These are phyloP conservation scores for Leishmania braziliensis DNA, from an alignment of 208 protist genomes.

Conservation along the genomic window DNA sequence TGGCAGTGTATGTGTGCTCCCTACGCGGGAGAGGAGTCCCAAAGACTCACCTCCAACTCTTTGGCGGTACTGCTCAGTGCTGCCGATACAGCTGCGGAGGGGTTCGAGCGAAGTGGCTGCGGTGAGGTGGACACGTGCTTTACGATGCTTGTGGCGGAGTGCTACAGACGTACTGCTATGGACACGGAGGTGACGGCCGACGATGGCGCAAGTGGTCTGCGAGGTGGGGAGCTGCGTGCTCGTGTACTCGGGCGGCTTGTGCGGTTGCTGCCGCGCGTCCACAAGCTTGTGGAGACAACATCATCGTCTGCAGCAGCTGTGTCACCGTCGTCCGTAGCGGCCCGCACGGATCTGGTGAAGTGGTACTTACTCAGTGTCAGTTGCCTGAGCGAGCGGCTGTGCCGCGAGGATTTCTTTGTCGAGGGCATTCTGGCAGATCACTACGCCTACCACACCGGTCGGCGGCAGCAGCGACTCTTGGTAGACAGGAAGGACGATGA, in stretches of 20 bases:
- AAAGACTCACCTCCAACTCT: constrained; percentile 23
- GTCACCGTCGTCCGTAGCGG: constrained; percentile 2
- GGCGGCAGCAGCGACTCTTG: not conserved
- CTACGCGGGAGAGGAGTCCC: constrained; percentile 20
- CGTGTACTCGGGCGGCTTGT: constrained; percentile 38
- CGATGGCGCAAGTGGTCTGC: constrained; percentile 15
- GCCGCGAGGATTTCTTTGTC: constrained; percentile 38
- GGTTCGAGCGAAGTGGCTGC: not conserved
- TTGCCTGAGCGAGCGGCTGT: constrained; percentile 42
- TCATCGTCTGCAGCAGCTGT: not conserved
- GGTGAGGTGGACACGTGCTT: constrained; percentile 1
- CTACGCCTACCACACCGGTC: constrained; percentile 34
- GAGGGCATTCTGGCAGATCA: constrained; percentile 46
- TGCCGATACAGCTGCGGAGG: not conserved
- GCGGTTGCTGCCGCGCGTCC: constrained; percentile 36
- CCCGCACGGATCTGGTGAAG: constrained; percentile 22
- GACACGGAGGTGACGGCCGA: constrained; percentile 7
- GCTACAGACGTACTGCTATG: constrained; percentile 19
- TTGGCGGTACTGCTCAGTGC: constrained; percentile 24
- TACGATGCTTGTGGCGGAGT: constrained; percentile 21
- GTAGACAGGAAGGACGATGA: not conserved
- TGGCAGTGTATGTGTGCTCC: constrained; percentile 35
- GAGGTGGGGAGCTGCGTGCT: constrained; percentile 20
- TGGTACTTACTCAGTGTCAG: constrained; percentile 43
- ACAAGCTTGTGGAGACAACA: constrained; percentile 4